Evolutionary conservation across 495 filamentous ascomycete species (phyloP).

Genomic region (Talaromyces adpressus): DNA sequence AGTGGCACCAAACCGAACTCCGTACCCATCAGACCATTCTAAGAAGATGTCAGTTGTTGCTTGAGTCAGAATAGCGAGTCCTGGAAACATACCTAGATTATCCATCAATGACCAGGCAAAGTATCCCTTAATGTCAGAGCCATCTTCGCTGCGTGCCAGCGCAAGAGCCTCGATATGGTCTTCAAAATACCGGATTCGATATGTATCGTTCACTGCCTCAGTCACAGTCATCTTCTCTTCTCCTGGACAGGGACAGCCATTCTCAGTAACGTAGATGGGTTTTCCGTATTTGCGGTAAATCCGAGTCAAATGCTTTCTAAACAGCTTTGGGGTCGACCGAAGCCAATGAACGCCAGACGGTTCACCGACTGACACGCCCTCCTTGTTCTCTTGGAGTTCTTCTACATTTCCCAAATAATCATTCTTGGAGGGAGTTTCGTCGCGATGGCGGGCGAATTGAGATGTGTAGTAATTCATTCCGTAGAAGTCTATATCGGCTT

Average conservation of each 20-base stretch:
- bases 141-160: not conserved
- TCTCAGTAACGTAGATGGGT: slow-evolving; percentile 3
- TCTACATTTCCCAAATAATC: slow-evolving; percentile 3
- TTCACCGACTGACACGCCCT: not conserved
- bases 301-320: not conserved
- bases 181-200: not conserved
- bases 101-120: slow-evolving; percentile 6
- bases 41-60: not conserved
- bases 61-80: slow-evolving; percentile 1
- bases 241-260: slow-evolving; percentile 6
- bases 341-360: slow-evolving; percentile 1
- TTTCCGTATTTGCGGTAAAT: not conserved
- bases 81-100: not conserved
- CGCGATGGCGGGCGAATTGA: slow-evolving; percentile 2
- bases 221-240: not conserved
- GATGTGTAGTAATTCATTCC: slow-evolving; percentile 8
- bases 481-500: not conserved
- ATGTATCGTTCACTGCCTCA: not conserved
- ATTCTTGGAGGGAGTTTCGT: not conserved
- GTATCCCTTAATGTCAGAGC: not conserved
- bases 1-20: slow-evolving; percentile 6
- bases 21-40: slow-evolving; percentile 20
- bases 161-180: not conserved
- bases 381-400: not conserved
- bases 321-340: not conserved